phyloP scores from a whole-genome alignment of 208 protist species.

The Trypanosoma boissoni region DNA sequence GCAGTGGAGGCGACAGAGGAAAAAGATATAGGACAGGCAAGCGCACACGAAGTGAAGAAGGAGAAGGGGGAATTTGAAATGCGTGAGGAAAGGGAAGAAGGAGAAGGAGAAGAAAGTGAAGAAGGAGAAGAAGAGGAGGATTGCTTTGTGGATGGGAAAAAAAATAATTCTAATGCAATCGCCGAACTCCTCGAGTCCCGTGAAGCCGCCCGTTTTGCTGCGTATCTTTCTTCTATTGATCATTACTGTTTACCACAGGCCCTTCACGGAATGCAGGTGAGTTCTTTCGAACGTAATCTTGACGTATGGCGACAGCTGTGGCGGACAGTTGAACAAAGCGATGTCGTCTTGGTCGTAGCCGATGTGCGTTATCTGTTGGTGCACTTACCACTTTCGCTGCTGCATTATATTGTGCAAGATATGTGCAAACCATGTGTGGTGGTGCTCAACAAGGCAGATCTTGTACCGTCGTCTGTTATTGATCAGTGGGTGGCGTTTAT shows the following conservation, averaged over 20 bases:
- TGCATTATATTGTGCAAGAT: conserved; percentile 84
- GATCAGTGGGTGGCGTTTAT: conserved; percentile 75
- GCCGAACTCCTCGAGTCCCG: conserved; percentile 25
- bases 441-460: conserved; percentile 95
- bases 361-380: conserved; percentile 95
- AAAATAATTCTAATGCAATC: not conserved
- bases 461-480: conserved; percentile 61
- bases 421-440: conserved; percentile 90
- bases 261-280: conserved; percentile 50
- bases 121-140: conserved; percentile 2
- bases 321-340: conserved; percentile 94
- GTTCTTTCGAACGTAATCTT: conserved; percentile 96
- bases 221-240: conserved; percentile 52
- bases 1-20: conserved; percentile 3
- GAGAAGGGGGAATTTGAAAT: no score
- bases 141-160: not conserved
- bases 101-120: conserved; percentile 7
- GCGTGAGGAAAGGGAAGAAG: conserved; percentile 5
- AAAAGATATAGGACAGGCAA: no score
- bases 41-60: not conserved
- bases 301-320: conserved; percentile 99
- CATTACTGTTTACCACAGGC: conserved; percentile 31
- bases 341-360: conserved; percentile 93
- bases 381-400: conserved; percentile 92
- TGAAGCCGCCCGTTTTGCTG: conserved; percentile 45